Base-by-base conservation (phyloP, 257 asterid genomes). In the Scutellaria galericulata region DNA sequence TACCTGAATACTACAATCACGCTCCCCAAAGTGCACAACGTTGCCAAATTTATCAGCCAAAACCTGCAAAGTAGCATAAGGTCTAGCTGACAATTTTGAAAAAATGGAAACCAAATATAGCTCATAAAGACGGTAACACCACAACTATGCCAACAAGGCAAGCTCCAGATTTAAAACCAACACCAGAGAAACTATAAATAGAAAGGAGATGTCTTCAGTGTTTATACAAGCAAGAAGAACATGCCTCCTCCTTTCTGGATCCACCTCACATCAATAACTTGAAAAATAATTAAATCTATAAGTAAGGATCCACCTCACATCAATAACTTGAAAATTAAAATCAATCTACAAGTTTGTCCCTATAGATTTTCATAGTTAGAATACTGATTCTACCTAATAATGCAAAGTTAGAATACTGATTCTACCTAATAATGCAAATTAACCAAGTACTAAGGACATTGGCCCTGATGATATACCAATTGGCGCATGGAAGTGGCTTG, bases 1-100 rank as follows among this genome's bases (percentile, higher is more conserved):
- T 81, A 94, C 98, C 96, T 94, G 97, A 80, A 94, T 94, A 79
- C 98, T 94, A 71, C 98, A 94, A 84, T 91, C 98, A 83, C 98
- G 98, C 85, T 94, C 98, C 68, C 98, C 98, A 77, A 89, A 94
- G 91, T 94, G 98, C 67, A 94, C 87, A 54, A 91, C 98, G 66
- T 94, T 91, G 50, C 96, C 96, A 71, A 55, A 86, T 74, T 91
- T 93, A 80, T 93, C 98, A 13, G 98, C 97, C 85, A 94, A 79
- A 80, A 94, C 96, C 98, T 94, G 87, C 62, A 74, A 56, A 66
- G 61, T 31, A 66, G 51, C 61, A 68, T 37, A 41, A 64, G 64
- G 70, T 52, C 15, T 20, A 24, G 42, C 37, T 51, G 64, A 40
- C 52, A 44, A 37, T 24, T 45, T 63, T 20, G 27, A 61, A 35